These are phyloP conservation scores for Penicillium malachiteum DNA, from an alignment of 495 filamentous ascomycete genomes.

Conservation along the genomic window DNA sequence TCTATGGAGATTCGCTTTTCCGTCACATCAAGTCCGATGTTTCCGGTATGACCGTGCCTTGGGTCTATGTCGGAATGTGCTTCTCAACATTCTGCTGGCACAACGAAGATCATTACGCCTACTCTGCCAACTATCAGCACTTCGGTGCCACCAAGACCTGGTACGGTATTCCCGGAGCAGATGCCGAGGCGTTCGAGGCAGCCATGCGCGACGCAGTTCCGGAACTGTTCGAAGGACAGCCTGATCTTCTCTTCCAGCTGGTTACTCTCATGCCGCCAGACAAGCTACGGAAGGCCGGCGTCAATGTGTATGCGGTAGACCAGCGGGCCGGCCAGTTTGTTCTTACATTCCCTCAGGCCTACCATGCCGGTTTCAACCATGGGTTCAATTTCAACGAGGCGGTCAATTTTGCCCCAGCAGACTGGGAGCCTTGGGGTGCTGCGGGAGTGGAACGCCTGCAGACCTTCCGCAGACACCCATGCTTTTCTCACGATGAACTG, in stretches of 20 bases:
- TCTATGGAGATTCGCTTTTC: constrained; percentile 90
- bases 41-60: constrained; percentile 99
- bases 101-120: constrained; percentile 96
- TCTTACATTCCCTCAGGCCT: constrained; percentile 90
- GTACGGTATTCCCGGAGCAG: constrained; percentile 95
- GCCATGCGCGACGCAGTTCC: constrained; percentile 95
- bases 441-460: constrained; percentile 82
- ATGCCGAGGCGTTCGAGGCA: constrained; percentile 89
- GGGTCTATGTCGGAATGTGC: constrained; percentile 99
- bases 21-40: constrained; percentile 97
- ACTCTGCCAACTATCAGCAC: constrained; percentile 98
- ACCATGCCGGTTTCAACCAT: constrained; percentile 92
- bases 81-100: constrained; percentile 99
- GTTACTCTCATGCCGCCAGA: constrained; percentile 93
- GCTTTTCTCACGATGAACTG: constrained; percentile 97
- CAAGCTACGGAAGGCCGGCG: constrained; percentile 90
- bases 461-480: constrained; percentile 85
- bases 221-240: constrained; percentile 95
- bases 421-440: constrained; percentile 95
- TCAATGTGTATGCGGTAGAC: constrained; percentile 88
- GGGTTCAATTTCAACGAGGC: constrained; percentile 99
- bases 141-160: constrained; percentile 98
- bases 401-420: constrained; percentile 94
- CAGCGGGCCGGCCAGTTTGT: constrained; percentile 96
- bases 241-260: constrained; percentile 93